Conservation (phyloP, 768 basidiomycete genomes). For the Leccinum variicolor region DNA sequence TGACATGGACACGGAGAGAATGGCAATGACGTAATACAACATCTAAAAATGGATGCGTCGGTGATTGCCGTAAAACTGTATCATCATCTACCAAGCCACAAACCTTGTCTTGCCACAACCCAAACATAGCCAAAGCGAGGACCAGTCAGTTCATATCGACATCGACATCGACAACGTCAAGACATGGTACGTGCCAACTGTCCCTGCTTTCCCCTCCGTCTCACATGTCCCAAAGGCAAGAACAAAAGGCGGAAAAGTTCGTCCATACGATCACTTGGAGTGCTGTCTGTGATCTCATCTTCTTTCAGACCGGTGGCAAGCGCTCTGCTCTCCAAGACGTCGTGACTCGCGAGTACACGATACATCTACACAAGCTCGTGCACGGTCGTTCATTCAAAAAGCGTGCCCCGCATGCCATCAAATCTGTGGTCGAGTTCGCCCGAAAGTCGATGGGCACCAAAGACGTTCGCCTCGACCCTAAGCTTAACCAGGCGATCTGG, state of each 20-base stretch:
- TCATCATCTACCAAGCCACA: slow-evolving; percentile 48
- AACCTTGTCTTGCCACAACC: slow-evolving; percentile 52
- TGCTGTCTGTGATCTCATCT: background rate
- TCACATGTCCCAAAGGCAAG: slow-evolving; percentile 38
- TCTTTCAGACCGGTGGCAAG: slow-evolving; percentile 61
- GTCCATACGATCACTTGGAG: slow-evolving; percentile 24
- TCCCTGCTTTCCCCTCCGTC: background rate
- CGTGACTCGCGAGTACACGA: slow-evolving; percentile 98
- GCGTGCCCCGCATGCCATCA: slow-evolving; percentile 95
- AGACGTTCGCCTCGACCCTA: slow-evolving; percentile 93
- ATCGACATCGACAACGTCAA: slow-evolving; percentile 59
- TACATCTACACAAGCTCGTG: slow-evolving; percentile 94
- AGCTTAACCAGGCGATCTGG: slow-evolving; percentile 97
- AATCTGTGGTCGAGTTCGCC: slow-evolving; percentile 90
- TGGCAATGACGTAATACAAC: no score
- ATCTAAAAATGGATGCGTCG: slow-evolving; percentile 15
- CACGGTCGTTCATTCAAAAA: slow-evolving; percentile 96
- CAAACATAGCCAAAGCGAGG: slow-evolving; percentile 36
- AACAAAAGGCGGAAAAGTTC: slow-evolving; percentile 31
- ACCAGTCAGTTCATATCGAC: slow-evolving; percentile 44
- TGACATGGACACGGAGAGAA: no score
- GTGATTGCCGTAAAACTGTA: slow-evolving; percentile 37
- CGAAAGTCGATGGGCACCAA: slow-evolving; percentile 93
- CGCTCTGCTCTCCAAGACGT: slow-evolving; percentile 98
- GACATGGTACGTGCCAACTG: slow-evolving; percentile 53